Base-by-base conservation (phyloP, 805 yeast genomes). In the Soucietia sequanensis region DNA sequence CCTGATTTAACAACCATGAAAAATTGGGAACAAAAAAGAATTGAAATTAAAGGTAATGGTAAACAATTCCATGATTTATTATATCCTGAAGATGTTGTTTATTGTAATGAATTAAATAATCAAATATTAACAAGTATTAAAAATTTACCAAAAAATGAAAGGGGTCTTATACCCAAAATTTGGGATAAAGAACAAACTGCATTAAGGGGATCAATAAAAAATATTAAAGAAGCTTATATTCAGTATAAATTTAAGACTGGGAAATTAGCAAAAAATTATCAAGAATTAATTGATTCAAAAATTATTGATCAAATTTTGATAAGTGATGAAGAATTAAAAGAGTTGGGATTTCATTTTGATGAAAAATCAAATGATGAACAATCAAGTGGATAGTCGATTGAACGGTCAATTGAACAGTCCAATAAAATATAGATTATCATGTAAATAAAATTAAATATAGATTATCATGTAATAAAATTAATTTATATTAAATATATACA, bases 51-150 rank as follows among this genome's bases (percentile, higher is more conserved):
- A 24, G 58, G 56, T 2, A 35, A 32, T 21, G 43, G 39, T 13
- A 50, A 43, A 25, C 21, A 32, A 5, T 48, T 47, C 44, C 55
- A 50, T 46, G 73, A 67, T 35, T 48, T 81, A 53, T 57, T 56
- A 11, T 68, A 55, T 43, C 83, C 84, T 8, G 61, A 61, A 31
- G 89, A 82, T 44, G 78, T 75, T 2, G 71, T 70, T 13, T 82
- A 78, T 48, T 72, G 75, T 46, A 73, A 72, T 43, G 56, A 59
- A 34, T 54, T 73, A 41, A 48, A 43, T 31, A 34, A 37, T 23
- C 49, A 47, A 32, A 27, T 47, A 12, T 37, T 46, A 22, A 33
- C 41, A 15, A 34, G 42, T 4, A 31, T 44, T 11, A 25, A 37
- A 21, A 31, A 30, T 19, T 11, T 23, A 9, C 20, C 19, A 4